Evolutionary conservation across 495 filamentous ascomycete species (phyloP), one percentile per base, ranked within the genome.

Genomic region (Aspergillus saccharolyticus): DNA sequence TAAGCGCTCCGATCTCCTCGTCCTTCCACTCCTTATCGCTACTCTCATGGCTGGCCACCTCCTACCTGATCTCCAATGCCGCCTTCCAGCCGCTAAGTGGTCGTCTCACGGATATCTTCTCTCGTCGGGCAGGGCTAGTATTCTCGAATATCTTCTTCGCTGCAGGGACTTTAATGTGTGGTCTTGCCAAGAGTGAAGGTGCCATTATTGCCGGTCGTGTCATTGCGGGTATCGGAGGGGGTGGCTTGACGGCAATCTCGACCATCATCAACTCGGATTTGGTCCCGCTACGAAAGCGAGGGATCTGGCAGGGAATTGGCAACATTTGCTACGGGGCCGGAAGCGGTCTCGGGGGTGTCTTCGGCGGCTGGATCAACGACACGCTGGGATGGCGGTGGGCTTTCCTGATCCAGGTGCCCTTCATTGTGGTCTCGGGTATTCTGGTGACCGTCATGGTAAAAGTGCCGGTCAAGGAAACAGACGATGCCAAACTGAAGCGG

Each of bases 21-120:
- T 87, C 88, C 17, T 96, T 97, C 71, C 78, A 85, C 49, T 95
- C 90, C 1, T 79, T 96, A 44, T 85, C 84, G n/a, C 73, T 94
- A 22, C 76, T 96, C 44, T 93, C 91, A 5, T 97, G 92, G 92
- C 84, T 97, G 14, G 93, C 91, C 2, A 88, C 88, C 3, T 84
- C 89, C 21, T 97, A 96, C 69, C 81, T 96, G 25, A 92, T 97
- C 60, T 86, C 93, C 48, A 95, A 93, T 71, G 90, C 92, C 6
- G 89, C 89, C 2, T 86, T 84, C 50, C 92, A 97, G 60, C 92
- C 93, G 2, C 73, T 97, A 14, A 87, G 86, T 50, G 93, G 93
- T 17, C 82, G 89, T 5, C 68, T 96, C 59, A 96, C 93, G 0
- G 93, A 97, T 66, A 94, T 97, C 18, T 94, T 90, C 67, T 86